A percentile compares a stretch with the other conserved stretches of the same genome.
phyloP scores from a whole-genome alignment of 2,329 filamentous ascomycete genomes.

The Metarhizium anisopliae region DNA sequence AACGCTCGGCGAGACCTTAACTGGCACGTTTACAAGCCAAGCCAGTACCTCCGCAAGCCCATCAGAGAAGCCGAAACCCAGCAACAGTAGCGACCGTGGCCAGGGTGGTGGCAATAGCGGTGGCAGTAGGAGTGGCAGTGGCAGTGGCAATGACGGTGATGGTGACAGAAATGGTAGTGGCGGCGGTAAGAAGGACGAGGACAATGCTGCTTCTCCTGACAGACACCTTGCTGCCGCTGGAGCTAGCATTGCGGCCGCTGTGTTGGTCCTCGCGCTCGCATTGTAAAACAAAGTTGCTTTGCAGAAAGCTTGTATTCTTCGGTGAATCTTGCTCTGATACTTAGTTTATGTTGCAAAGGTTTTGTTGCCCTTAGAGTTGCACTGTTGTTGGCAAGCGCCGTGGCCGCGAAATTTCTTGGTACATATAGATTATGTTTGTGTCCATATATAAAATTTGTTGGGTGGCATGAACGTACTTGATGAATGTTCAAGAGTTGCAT shows the following conservation, averaged over 20 bases:
- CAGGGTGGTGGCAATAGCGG: not conserved
- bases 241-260: constrained; percentile 17
- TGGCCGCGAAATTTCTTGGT: not conserved
- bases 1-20: constrained; percentile 49
- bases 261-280: constrained; percentile 18
- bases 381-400: not conserved
- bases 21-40: constrained; percentile 14
- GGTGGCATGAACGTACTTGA: not conserved
- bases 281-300: not conserved
- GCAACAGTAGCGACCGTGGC: not conserved
- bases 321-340: not conserved
- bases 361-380: not conserved
- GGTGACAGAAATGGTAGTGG: not conserved
- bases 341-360: not conserved
- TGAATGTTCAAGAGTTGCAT: not conserved
- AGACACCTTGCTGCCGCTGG: constrained; percentile 19
- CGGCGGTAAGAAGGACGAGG: constrained; percentile 7
- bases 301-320: not conserved
- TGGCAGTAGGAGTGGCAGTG: not conserved
- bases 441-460: not conserved
- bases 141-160: constrained; percentile 7
- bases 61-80: constrained; percentile 2
- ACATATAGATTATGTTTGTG: not conserved
- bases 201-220: constrained; percentile 14
- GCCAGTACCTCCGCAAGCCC: constrained; percentile 10